Evolutionary conservation across 1,139 yeast genomes (phyloP).

Genomic region (Hyphopichia khmerensis): DNA sequence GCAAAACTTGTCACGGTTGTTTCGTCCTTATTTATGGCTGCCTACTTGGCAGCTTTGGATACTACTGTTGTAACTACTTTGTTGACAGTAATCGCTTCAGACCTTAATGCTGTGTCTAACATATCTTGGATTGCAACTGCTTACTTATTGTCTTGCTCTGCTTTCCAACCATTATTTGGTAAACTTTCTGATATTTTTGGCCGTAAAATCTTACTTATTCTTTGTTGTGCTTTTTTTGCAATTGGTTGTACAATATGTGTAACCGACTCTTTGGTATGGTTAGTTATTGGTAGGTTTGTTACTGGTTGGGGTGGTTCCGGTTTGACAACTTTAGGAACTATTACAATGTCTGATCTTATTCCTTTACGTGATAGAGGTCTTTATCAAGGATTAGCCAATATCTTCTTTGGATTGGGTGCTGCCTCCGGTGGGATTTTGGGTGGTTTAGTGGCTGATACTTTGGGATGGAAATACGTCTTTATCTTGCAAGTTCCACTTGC

Average conservation of each 20-base stretch:
- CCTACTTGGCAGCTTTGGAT: conserved; percentile 45
- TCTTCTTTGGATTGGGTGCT: conserved; percentile 50
- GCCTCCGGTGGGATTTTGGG: conserved; percentile 62
- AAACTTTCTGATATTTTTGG: conserved; percentile 87
- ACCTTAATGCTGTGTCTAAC: conserved; percentile 37
- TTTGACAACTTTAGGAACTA: conserved; percentile 49
- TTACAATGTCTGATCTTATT: conserved; percentile 52
- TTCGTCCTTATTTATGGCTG: conserved; percentile 35
- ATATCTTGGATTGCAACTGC: conserved; percentile 52
- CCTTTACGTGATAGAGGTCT: conserved; percentile 53
- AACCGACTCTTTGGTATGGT: conserved; percentile 37
- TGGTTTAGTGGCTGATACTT: conserved; percentile 64
- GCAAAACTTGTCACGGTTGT: conserved; percentile 31
- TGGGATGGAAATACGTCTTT: conserved; percentile 77
- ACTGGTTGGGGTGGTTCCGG: conserved; percentile 64
- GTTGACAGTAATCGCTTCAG: conserved; percentile 43
- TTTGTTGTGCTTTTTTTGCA: conserved; percentile 36
- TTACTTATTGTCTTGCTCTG: conserved; percentile 41
- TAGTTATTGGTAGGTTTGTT: conserved; percentile 59
- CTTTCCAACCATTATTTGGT: conserved; percentile 73
- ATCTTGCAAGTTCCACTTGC: conserved; percentile 63
- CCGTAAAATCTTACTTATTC: conserved; percentile 46
- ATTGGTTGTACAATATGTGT: conserved; percentile 42
- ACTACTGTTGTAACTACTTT: conserved; percentile 46
- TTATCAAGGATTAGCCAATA: conserved; percentile 52